Evolutionary conservation across 169 alveolate species (phyloP).

Genomic region (Plasmodium falciparum): DNA sequence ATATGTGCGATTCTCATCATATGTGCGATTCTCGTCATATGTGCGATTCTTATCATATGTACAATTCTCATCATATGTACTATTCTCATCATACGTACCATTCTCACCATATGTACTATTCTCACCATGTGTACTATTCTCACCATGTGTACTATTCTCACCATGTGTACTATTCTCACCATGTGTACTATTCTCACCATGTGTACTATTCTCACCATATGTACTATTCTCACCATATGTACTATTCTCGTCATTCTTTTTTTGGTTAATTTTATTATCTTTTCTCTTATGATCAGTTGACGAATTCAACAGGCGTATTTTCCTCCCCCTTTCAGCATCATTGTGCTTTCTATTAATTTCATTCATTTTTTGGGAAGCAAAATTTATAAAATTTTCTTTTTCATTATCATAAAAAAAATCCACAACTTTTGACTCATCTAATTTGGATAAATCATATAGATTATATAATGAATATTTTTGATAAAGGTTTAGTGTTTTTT

Average conservation of each 20-base stretch:
- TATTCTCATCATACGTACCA: too few species aligned
- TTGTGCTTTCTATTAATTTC: slow-evolving; percentile 50
- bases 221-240: too few species aligned
- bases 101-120: not conserved
- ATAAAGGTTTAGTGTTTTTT: slow-evolving; percentile 24
- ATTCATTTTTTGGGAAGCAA: slow-evolving; percentile 61
- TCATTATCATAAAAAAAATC: slow-evolving; percentile 22
- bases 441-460: slow-evolving; percentile 4
- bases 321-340: slow-evolving; percentile 18
- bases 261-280: not conserved
- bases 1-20: not conserved
- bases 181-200: not conserved
- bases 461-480: slow-evolving; percentile 44
- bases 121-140: not conserved
- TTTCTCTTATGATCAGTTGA: not conserved
- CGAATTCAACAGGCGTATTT: slow-evolving; percentile 10
- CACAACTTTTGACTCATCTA: slow-evolving; percentile 26
- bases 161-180: not conserved
- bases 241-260: not conserved
- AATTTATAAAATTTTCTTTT: slow-evolving; percentile 8
- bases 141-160: not conserved
- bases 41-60: not conserved
- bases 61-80: not conserved
- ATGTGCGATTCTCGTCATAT: not conserved
- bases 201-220: too few species aligned